Percentiles rank a stretch among this genome's conserved stretches.
These are phyloP conservation scores for Alopecurus myosuroides DNA, from an alignment of 176 grass and related monocot species.

Conservation along the genomic window DNA sequence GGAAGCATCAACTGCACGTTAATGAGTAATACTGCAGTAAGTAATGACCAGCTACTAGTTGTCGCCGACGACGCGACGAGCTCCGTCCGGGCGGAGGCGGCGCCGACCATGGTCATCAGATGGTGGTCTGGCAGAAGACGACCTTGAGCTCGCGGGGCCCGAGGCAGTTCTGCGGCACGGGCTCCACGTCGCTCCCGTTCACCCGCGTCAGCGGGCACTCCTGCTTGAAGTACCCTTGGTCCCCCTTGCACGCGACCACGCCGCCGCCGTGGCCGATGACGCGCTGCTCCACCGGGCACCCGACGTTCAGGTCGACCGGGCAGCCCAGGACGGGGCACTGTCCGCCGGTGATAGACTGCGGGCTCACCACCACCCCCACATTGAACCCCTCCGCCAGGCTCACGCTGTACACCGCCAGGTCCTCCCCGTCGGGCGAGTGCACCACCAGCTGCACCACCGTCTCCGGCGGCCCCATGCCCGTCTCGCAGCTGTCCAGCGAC, in stretches of 20 bases:
- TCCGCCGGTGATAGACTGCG: conserved; percentile 19
- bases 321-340: conserved; percentile 42
- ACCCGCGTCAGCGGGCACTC: conserved; percentile 37
- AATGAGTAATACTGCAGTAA: not conserved
- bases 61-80: conserved; percentile 15
- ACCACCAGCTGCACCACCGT: conserved; percentile 28
- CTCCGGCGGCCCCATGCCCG: not conserved
- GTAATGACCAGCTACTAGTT: not conserved
- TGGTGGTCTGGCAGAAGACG: conserved; percentile 45
- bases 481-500: not conserved
- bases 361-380: conserved; percentile 32
- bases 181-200: conserved; percentile 18
- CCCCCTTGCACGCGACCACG: conserved; percentile 19
- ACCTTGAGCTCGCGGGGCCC: conserved; percentile 42
- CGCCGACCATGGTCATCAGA: not conserved
- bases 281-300: not conserved
- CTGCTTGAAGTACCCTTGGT: conserved; percentile 11
- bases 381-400: conserved; percentile 45
- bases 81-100: not conserved
- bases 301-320: conserved; percentile 6
- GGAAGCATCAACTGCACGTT: not conserved
- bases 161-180: conserved; percentile 29
- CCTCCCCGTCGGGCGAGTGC: conserved; percentile 5
- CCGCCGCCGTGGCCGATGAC: not conserved
- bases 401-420: conserved; percentile 37